Base-by-base conservation (phyloP, 371 early-diverging fungal species). In the Mortierella sp. region DNA sequence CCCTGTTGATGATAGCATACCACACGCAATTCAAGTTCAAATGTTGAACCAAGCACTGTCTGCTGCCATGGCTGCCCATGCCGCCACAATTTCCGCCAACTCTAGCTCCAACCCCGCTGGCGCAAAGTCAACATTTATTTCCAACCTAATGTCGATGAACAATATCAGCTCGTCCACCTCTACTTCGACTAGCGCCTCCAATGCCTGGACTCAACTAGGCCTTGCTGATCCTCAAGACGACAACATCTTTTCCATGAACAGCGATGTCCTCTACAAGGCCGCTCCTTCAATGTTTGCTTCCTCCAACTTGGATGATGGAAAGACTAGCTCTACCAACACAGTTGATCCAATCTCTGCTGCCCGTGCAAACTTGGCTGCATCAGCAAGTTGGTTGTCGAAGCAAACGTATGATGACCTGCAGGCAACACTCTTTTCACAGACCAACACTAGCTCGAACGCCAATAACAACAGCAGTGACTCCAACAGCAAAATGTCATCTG, bases 1-100 rank as follows among this genome's bases (percentile, higher is more conserved):
- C 40, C 73, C 78, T 28, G 78, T 78, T 47, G 70, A 78, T 32
- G 78, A 78, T 47, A 65, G 37, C 39, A 78, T 78, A 47, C 73
- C 78, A 14, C 78, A 78, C 40, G 70, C 78, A 10, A 61, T 66
- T 8, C 78, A 78, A 28, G 78, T 78, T 52, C 78, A 78, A 59
- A 78, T 78, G 78, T 51, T 78, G 26, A 73, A 78, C 67, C 78
- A 78, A 28, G 78, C 78, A 8, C 22, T 78, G 67, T 65, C 66
- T n/a, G 78, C 78, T 8, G 78, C 78, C 20, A 68, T 73, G 65
- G 70, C 78, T 22, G 78, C 73, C 30, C 73, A 69, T 37, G 54
- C 62, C 3, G 62, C 75, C 3, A 39, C 59, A 18, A 52, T 32
- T 63, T 30, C 61, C 6, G 6, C 26, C 35, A 68, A 67, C 40